phyloP scores from a whole-genome alignment of 2,329 filamentous ascomycete species.

The Fusarium penzigii region DNA sequence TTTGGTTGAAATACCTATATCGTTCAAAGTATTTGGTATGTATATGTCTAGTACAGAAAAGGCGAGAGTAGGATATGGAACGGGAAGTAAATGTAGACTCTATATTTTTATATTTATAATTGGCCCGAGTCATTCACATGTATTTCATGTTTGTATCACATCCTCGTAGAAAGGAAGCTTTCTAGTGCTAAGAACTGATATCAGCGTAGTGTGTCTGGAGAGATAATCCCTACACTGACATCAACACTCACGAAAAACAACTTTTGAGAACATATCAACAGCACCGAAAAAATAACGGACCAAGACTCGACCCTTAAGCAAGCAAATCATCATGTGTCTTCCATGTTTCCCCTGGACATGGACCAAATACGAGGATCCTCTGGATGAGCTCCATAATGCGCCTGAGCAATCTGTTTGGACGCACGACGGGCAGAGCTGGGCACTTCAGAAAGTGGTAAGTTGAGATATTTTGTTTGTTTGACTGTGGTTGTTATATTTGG shows the following conservation, averaged over 20 bases:
- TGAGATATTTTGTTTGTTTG: not conserved
- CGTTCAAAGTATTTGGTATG: too few species aligned
- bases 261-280: not conserved
- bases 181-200: too few species aligned
- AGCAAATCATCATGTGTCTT: slow-evolving; percentile 48
- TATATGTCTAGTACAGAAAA: too few species aligned
- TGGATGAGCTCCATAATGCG: slow-evolving; percentile 37
- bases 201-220: too few species aligned
- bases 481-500: not conserved
- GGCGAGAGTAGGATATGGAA: too few species aligned
- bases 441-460: slow-evolving; percentile 43
- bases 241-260: not conserved
- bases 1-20: too few species aligned
- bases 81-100: too few species aligned
- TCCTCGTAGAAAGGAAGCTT: too few species aligned
- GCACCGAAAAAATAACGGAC: not conserved
- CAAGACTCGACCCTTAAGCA: not conserved
- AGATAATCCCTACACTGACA: not conserved
- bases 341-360: slow-evolving; percentile 53
- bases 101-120: too few species aligned
- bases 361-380: slow-evolving; percentile 47
- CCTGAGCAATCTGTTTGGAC: slow-evolving; percentile 46
- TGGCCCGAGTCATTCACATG: too few species aligned
- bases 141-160: too few species aligned
- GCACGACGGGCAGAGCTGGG: slow-evolving; percentile 37